Conservation (phyloP, 2,329 filamentous ascomycete genomes). For the Penicillium verrucosum region DNA sequence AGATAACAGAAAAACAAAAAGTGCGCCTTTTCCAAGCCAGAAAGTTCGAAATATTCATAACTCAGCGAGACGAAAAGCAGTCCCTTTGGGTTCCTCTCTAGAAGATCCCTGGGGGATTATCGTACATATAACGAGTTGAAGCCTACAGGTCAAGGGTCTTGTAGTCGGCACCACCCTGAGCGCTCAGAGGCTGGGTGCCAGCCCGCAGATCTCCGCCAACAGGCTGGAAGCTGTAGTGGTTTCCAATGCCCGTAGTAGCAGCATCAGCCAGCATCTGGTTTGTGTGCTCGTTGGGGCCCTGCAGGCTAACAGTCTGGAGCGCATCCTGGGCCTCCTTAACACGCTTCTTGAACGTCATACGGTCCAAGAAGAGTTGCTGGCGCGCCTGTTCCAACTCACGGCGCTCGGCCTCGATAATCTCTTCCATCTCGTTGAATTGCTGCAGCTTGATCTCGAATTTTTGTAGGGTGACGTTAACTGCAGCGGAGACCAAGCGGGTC, state of each 20-base stretch:
- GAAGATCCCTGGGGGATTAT: constrained; percentile 22
- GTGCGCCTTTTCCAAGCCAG: constrained; percentile 32
- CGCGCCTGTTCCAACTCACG: constrained; percentile 87
- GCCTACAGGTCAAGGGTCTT: constrained; percentile 43
- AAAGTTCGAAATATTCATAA: constrained; percentile 27
- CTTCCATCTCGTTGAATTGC: constrained; percentile 95
- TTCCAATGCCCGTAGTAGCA: constrained; percentile 35
- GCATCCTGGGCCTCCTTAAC: constrained; percentile 78
- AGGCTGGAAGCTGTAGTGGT: constrained; percentile 43
- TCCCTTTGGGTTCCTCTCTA: constrained; percentile 10
- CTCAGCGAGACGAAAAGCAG: constrained; percentile 14
- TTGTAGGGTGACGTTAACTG: constrained; percentile 88
- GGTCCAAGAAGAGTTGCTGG: constrained; percentile 90
- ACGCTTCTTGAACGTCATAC: constrained; percentile 82
- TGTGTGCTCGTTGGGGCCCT: constrained; percentile 43
- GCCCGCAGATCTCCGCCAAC: constrained; percentile 29
- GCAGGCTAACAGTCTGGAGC: constrained; percentile 49
- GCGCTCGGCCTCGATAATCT: constrained; percentile 84
- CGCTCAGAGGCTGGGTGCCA: constrained; percentile 41
- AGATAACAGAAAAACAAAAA: constrained; percentile 18
- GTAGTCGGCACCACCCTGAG: constrained; percentile 40
- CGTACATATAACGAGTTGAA: constrained; percentile 21
- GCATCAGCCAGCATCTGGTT: constrained; percentile 36
- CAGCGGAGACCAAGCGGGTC: constrained; percentile 85
- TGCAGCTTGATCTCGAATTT: constrained; percentile 94